Conservation (phyloP, 1,284 basidiomycete species). For the Ustilago hordei region DNA sequence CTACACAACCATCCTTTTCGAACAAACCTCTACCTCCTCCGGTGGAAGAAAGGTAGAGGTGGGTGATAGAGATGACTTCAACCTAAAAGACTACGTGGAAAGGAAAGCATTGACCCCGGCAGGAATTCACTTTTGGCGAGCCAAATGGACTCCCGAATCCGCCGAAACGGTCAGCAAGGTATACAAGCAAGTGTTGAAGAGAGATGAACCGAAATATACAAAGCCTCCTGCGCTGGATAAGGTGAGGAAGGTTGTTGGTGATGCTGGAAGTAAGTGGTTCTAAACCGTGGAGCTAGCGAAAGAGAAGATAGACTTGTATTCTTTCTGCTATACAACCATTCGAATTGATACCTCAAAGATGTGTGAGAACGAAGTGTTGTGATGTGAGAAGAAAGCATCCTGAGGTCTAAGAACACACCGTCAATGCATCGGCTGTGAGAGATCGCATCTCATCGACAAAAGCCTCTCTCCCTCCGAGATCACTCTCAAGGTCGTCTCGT, state of each 20-base stretch:
- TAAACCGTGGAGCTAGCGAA: neutral
- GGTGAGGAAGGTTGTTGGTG: conserved; percentile 39
- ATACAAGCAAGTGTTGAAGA: conserved; percentile 75
- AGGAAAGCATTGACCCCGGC: conserved; percentile 74
- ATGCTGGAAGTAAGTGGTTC: conserved; percentile 42
- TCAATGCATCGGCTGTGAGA: too few species aligned
- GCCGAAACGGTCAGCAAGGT: conserved; percentile 77
- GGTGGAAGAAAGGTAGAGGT: neutral
- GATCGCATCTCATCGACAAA: too few species aligned
- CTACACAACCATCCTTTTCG: conserved; percentile 81
- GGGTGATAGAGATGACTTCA: conserved; percentile 74
- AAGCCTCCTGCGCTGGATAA: conserved; percentile 27
- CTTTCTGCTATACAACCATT: too few species aligned
- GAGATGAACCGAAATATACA: conserved; percentile 16
- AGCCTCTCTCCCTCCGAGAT: too few species aligned
- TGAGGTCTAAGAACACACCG: too few species aligned
- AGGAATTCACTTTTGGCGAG: conserved; percentile 85
- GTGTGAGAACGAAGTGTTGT: too few species aligned
- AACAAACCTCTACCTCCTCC: conserved; percentile 72
- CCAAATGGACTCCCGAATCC: conserved; percentile 74
- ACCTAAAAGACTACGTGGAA: conserved; percentile 76
- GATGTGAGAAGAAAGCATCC: too few species aligned
- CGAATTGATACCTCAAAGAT: too few species aligned
- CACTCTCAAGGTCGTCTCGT: too few species aligned
- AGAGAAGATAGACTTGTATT: too few species aligned